A percentile compares a stretch with the other conserved stretches of the same genome.
These are phyloP conservation scores for Pulchroboletus neoregius DNA, from an alignment of 1,284 basidiomycete species.

Conservation along the genomic window DNA sequence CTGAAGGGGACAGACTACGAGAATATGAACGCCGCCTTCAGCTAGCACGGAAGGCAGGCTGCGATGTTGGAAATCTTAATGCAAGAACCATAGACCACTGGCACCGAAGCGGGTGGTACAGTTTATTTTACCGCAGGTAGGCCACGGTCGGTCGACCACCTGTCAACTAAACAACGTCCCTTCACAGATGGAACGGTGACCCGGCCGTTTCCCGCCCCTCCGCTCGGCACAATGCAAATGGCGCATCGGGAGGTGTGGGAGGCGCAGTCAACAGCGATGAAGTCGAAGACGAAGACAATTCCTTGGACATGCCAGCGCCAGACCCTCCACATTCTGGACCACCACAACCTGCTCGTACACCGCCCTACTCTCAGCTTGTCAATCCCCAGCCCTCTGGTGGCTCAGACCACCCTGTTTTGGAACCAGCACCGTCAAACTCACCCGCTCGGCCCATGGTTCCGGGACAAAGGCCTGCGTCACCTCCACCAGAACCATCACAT, in stretches of 20 bases:
- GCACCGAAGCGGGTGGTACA: conserved; percentile 70
- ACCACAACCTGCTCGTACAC: conserved; percentile 28
- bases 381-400: conserved; percentile 13
- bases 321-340: conserved; percentile 27
- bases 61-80: conserved; percentile 65
- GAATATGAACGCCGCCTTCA: conserved; percentile 64
- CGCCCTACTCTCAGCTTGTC: conserved; percentile 24
- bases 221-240: conserved; percentile 33
- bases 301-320: conserved; percentile 41
- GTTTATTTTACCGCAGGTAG: conserved; percentile 60
- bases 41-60: conserved; percentile 54
- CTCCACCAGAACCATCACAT: conserved; percentile 36
- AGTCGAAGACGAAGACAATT: conserved; percentile 47
- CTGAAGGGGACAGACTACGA: conserved; percentile 56
- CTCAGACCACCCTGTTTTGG: conserved; percentile 19
- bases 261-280: conserved; percentile 37
- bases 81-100: conserved; percentile 70
- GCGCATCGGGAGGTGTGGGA: conserved; percentile 27
- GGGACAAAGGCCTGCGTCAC: conserved; percentile 23
- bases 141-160: conserved; percentile 9
- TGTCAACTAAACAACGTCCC: not conserved
- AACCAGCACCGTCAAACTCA: conserved; percentile 21
- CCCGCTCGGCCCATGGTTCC: conserved; percentile 22
- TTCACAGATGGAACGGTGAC: conserved; percentile 56
- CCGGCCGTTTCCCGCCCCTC: conserved; percentile 50